Percentiles rank a stretch among this genome's conserved stretches.
Evolutionary conservation across 495 filamentous ascomycete species (phyloP).

Genomic region (Aspergillus mulundensis): DNA sequence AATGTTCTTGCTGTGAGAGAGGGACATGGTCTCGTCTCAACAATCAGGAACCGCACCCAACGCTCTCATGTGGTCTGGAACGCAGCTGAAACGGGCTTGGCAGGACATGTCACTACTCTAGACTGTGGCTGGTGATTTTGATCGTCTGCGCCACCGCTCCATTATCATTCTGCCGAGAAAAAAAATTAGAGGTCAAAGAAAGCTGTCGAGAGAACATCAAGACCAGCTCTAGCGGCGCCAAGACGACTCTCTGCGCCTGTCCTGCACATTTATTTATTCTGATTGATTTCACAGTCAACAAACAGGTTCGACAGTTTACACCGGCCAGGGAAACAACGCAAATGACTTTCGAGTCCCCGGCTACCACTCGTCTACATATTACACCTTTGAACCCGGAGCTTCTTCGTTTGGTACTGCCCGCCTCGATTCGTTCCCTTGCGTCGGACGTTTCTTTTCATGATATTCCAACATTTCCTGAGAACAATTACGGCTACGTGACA

Average conservation of each 20-base stretch:
- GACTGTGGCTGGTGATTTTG: no score
- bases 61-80: background rate
- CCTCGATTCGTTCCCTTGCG: slow-evolving; percentile 61
- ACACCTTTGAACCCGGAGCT: slow-evolving; percentile 74
- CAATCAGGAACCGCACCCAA: no score
- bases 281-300: no score
- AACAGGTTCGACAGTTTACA: background rate
- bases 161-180: slow-evolving; percentile 11
- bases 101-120: slow-evolving; percentile 9
- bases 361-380: slow-evolving; percentile 70
- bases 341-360: slow-evolving; percentile 29
- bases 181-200: slow-evolving; percentile 13
- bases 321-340: background rate
- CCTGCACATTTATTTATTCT: no score
- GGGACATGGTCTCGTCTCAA: no score
- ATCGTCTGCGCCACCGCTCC: slow-evolving; percentile 17
- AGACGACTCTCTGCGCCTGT: no score
- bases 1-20: no score
- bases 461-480: slow-evolving; percentile 83
- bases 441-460: slow-evolving; percentile 79
- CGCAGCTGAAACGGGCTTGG: slow-evolving; percentile 5
- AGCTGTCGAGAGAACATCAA: no score
- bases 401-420: slow-evolving; percentile 61
- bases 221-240: no score
- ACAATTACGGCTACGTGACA: slow-evolving; percentile 83